These are phyloP conservation scores for Olyra latifolia DNA, from an alignment of 176 grass and related monocot species.

Conservation along the genomic window DNA sequence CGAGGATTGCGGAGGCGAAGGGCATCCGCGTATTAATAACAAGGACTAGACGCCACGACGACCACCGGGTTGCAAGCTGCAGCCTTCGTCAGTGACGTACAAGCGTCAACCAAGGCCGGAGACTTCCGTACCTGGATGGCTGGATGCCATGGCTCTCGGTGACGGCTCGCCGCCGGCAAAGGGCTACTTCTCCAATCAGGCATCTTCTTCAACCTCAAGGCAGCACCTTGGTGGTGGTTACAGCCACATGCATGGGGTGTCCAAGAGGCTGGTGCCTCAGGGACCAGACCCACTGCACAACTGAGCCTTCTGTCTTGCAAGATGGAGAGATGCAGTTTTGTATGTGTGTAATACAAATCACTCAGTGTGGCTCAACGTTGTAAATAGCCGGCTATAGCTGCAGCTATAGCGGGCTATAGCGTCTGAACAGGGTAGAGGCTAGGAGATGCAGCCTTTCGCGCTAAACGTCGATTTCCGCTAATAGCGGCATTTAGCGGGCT, in stretches of 20 bases:
- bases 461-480: too few relatives aligned
- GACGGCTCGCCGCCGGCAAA: slow-evolving; percentile 2
- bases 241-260: slow-evolving; percentile 32
- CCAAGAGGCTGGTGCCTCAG: slow-evolving; percentile 74
- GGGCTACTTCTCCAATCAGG: background rate
- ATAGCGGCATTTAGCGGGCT: too few relatives aligned
- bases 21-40: too few relatives aligned
- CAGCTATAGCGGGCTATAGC: too few relatives aligned
- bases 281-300: slow-evolving; percentile 89
- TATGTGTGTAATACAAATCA: background rate
- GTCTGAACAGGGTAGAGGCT: too few relatives aligned
- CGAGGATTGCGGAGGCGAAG: too few relatives aligned
- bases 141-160: background rate
- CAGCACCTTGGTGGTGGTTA: background rate
- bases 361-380: too few relatives aligned
- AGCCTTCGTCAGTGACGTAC: too few relatives aligned
- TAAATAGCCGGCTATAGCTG: too few relatives aligned
- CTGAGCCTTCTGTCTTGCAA: background rate
- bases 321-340: background rate
- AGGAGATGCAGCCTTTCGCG: too few relatives aligned
- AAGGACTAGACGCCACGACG: too few relatives aligned
- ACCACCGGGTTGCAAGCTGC: too few relatives aligned
- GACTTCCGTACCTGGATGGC: slow-evolving; percentile 2
- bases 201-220: slow-evolving; percentile 3
- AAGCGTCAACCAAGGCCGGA: slow-evolving; percentile 27